Evolutionary conservation across 768 basidiomycete species (phyloP).

Genomic region (Multifurca ochricompacta): DNA sequence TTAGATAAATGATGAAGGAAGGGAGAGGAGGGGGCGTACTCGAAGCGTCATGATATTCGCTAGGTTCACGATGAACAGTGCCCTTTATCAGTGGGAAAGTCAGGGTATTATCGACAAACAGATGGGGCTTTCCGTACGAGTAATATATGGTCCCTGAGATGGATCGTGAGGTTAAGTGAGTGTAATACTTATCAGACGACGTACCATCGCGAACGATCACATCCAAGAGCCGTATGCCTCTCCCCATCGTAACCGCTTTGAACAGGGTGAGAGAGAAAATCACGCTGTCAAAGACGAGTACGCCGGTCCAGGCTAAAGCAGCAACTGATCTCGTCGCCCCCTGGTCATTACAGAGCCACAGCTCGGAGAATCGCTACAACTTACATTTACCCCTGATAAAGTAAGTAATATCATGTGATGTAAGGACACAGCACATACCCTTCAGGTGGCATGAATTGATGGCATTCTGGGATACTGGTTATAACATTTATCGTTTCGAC

Average conservation of each 20-base stretch:
- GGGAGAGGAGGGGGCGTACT: too few relatives aligned
- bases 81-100: not conserved
- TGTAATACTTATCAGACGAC: not conserved
- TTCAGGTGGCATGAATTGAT: not conserved
- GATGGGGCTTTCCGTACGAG: not conserved
- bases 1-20: not conserved
- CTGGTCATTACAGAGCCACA: not conserved
- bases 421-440: not conserved
- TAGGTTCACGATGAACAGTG: constrained; percentile 7
- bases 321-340: not conserved
- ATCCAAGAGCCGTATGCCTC: not conserved
- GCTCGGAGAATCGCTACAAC: not conserved
- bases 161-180: not conserved
- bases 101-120: not conserved
- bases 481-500: not conserved
- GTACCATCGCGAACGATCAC: constrained; percentile 14
- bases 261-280: constrained; percentile 11
- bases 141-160: constrained; percentile 11
- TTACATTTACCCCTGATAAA: constrained; percentile 3
- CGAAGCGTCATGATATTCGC: constrained; percentile 10
- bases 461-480: constrained; percentile 2
- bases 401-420: not conserved
- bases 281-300: constrained; percentile 2
- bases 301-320: constrained; percentile 8
- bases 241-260: constrained; percentile 9